Evolutionary conservation across 257 asterid species (phyloP).

Genomic region (Forsythia viridissima): DNA sequence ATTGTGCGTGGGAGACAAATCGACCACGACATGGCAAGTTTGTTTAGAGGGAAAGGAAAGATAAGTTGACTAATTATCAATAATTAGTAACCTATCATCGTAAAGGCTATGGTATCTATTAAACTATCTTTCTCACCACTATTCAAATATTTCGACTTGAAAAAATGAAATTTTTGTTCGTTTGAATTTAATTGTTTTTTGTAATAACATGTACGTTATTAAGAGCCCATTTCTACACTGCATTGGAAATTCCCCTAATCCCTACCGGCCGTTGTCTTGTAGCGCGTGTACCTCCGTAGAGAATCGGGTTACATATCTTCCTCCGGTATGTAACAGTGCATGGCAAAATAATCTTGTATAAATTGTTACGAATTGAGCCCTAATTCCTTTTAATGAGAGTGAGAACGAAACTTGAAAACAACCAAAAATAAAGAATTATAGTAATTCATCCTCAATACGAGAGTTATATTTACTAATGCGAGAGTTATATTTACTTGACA

Average conservation of each 20-base stretch:
- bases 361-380: background rate
- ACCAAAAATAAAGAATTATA: too few relatives aligned
- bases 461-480: too few relatives aligned
- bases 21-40: conserved; percentile 19
- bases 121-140: background rate
- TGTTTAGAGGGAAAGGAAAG: conserved; percentile 2
- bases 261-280: too few relatives aligned
- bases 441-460: background rate
- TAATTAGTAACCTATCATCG: background rate
- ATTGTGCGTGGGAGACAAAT: conserved; percentile 34
- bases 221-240: background rate
- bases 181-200: background rate
- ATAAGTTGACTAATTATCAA: background rate
- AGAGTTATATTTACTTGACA: too few relatives aligned
- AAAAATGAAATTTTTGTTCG: background rate
- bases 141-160: background rate
- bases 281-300: too few relatives aligned
- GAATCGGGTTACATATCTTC: too few relatives aligned
- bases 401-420: too few relatives aligned
- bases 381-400: background rate
- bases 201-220: too few relatives aligned
- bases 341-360: too few relatives aligned
- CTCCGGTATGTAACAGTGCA: too few relatives aligned
- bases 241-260: too few relatives aligned
- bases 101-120: background rate